Evolutionary conservation across 2,329 filamentous ascomycete genomes (phyloP).

Genomic region (Ascochyta fabae): DNA sequence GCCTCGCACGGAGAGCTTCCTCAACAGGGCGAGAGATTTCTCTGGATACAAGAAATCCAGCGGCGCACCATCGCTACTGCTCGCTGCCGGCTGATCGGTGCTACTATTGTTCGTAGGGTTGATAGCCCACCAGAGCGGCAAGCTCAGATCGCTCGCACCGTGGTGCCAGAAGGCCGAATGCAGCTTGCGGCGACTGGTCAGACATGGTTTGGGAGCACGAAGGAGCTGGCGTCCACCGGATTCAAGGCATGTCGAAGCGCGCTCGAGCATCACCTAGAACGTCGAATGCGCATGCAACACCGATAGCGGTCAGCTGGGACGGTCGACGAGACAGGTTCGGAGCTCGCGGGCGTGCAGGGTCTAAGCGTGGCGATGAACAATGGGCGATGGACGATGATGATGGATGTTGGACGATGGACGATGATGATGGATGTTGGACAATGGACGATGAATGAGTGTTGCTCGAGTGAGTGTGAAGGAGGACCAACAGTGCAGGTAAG

Average conservation of each 20-base stretch:
- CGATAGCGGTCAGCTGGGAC: too few relatives aligned
- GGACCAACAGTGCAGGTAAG: conserved; percentile 5
- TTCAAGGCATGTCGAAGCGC: conserved; percentile 64
- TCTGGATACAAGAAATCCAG: conserved; percentile 59
- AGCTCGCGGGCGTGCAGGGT: not conserved
- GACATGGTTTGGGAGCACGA: conserved; percentile 48
- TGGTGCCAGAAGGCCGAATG: conserved; percentile 65
- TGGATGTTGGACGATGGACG: too few relatives aligned
- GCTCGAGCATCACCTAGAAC: conserved; percentile 61
- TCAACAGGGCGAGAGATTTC: conserved; percentile 51
- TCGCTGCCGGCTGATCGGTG: conserved; percentile 7
- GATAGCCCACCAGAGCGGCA: conserved; percentile 42
- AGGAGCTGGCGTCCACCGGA: conserved; percentile 61
- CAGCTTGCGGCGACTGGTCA: conserved; percentile 56
- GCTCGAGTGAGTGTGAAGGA: not conserved
- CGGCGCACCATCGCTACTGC: conserved; percentile 27
- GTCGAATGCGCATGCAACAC: not conserved
- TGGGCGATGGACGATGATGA: too few relatives aligned
- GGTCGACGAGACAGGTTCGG: not conserved
- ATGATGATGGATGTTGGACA: too few relatives aligned
- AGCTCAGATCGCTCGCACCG: conserved; percentile 56
- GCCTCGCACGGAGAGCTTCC: conserved; percentile 28
- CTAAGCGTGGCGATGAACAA: not conserved
- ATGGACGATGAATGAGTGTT: too few relatives aligned
- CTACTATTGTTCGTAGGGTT: conserved; percentile 10